Evolutionary conservation across 2,329 filamentous ascomycete species (phyloP).

Genomic region (Talaromyces sp.): DNA sequence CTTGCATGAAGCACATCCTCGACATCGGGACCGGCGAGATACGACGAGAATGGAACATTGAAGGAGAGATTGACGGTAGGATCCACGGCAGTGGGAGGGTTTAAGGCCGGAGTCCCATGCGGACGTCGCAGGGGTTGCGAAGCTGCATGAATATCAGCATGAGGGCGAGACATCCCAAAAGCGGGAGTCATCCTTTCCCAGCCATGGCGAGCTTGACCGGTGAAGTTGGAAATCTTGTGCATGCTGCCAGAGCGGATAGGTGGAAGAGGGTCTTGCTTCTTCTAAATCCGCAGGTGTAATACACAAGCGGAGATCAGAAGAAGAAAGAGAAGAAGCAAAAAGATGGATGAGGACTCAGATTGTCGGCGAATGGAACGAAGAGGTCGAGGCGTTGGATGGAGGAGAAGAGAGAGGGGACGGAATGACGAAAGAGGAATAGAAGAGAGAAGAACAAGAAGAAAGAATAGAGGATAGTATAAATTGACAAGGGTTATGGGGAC

Average conservation of each 20-base stretch:
- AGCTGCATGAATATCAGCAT: slow-evolving; percentile 49
- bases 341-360: neutral
- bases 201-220: slow-evolving; percentile 60
- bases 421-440: slow-evolving; percentile 11
- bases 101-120: slow-evolving; percentile 48
- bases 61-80: slow-evolving; percentile 86
- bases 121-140: slow-evolving; percentile 53
- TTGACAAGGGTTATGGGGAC: slow-evolving; percentile 24
- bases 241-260: slow-evolving; percentile 39
- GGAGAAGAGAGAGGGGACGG: slow-evolving; percentile 8
- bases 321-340: slow-evolving; percentile 15
- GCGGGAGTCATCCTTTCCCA: slow-evolving; percentile 64
- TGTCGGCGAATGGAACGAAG: slow-evolving; percentile 21
- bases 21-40: slow-evolving; percentile 83
- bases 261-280: slow-evolving; percentile 17
- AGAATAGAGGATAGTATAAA: slow-evolving; percentile 19
- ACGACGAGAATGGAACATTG: slow-evolving; percentile 93
- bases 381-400: slow-evolving; percentile 17
- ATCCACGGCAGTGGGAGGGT: slow-evolving; percentile 67
- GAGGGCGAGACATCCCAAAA: slow-evolving; percentile 58
- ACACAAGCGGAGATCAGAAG: slow-evolving; percentile 24
- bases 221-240: slow-evolving; percentile 66
- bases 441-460: neutral
- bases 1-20: slow-evolving; percentile 94
- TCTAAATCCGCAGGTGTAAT: slow-evolving; percentile 31